Evolutionary conservation across 2,329 filamentous ascomycete genomes (phyloP).

Genomic region (Pseudogymnoascus sp.): DNA sequence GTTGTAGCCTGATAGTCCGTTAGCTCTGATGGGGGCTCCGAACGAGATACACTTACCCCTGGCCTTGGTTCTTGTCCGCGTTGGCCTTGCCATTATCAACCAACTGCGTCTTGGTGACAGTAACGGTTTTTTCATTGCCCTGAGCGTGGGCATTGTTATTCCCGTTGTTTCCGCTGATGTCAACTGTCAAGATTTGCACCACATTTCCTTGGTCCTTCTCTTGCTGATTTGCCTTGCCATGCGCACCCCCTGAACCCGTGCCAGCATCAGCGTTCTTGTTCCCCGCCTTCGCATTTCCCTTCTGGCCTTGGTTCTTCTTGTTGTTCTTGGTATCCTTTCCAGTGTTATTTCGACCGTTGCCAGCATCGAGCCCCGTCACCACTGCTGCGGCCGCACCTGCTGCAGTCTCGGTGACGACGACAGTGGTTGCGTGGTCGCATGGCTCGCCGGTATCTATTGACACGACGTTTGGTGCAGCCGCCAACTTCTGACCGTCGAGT

Average conservation of each 20-base stretch:
- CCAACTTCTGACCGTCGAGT: neutral
- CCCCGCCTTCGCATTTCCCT: neutral
- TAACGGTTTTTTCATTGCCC: constrained; percentile 1
- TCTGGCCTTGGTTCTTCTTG: neutral
- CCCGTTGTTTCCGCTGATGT: neutral
- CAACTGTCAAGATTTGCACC: constrained; percentile 2
- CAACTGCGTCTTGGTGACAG: neutral
- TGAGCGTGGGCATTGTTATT: neutral
- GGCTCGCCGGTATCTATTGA: neutral
- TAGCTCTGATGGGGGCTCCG: neutral
- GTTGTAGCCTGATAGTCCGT: constrained; percentile 19
- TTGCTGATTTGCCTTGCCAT: neutral
- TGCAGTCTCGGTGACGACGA: neutral
- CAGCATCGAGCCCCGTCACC: neutral
- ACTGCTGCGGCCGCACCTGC: neutral
- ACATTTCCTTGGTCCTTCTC: neutral
- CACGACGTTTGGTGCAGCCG: neutral
- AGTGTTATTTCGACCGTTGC: neutral
- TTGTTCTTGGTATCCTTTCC: neutral
- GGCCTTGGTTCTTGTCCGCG: neutral
- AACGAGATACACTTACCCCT: neutral
- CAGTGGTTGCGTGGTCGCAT: neutral
- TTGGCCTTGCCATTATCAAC: neutral
- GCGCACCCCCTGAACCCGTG: neutral
- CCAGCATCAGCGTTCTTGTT: neutral